Evolutionary conservation across 371 early-diverging fungal species (phyloP).

Genomic region (Mucor piriformis): DNA sequence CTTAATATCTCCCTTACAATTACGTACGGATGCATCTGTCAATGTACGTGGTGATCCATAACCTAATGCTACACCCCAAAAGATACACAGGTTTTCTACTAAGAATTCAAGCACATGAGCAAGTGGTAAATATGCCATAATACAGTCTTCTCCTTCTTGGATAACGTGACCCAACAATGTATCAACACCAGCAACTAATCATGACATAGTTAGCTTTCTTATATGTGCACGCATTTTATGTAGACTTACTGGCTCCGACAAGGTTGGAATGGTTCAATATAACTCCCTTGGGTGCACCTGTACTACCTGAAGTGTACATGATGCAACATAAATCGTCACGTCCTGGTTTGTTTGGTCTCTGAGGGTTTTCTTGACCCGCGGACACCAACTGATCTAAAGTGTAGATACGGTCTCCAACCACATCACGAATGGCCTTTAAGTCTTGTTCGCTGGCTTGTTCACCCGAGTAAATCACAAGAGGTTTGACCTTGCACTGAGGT

Average conservation of each 20-base stretch:
- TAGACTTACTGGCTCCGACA: slow-evolving; percentile 55
- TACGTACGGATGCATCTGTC: slow-evolving; percentile 70
- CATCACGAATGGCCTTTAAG: slow-evolving; percentile 23
- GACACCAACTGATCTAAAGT: slow-evolving; percentile 45
- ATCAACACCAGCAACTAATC: slow-evolving; percentile 72
- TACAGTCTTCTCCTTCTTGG: slow-evolving; percentile 56
- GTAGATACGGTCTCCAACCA: slow-evolving; percentile 30
- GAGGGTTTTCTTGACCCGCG: slow-evolving; percentile 43
- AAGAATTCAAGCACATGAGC: slow-evolving; percentile 81
- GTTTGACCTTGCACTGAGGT: slow-evolving; percentile 40
- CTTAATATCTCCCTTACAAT: slow-evolving; percentile 74
- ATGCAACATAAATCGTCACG: slow-evolving; percentile 73
- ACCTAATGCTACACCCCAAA: slow-evolving; percentile 65
- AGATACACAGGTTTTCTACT: slow-evolving; percentile 58
- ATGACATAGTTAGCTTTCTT: neutral
- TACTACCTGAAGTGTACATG: slow-evolving; percentile 80
- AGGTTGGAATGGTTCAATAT: slow-evolving; percentile 61
- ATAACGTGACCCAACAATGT: slow-evolving; percentile 73
- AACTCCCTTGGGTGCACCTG: slow-evolving; percentile 72
- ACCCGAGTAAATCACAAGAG: slow-evolving; percentile 52
- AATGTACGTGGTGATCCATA: slow-evolving; percentile 76
- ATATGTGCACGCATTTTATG: neutral
- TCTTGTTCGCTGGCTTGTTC: slow-evolving; percentile 25
- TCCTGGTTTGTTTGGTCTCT: slow-evolving; percentile 52
- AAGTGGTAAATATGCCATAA: slow-evolving; percentile 83